Base-by-base conservation (phyloP, 306 rosid species). In the Spatholobus suberectus region DNA sequence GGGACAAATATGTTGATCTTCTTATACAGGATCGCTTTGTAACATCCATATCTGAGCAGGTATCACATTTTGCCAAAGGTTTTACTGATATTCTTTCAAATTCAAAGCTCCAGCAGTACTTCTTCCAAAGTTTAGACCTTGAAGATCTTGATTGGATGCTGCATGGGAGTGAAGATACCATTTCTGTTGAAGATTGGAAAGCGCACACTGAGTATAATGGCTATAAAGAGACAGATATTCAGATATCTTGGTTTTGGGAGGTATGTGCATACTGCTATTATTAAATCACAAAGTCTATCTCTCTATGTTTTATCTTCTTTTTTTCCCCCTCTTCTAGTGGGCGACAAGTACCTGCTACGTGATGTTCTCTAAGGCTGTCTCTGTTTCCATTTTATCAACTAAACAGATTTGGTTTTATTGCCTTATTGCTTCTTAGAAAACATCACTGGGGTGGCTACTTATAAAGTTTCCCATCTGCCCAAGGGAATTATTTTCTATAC, bases 91-190 rank as follows among this genome's bases (percentile, higher is more conserved):
- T 96, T 84, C 99, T 95, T 51, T 84, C 89, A 73, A 81, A 82
- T 73, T 32, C 90, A 41, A 73, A 70, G 70, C 67, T 29, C 26
- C 89, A 80, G 66, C 26, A 81, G 32, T 75, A 76, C 87, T 95
- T 93, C 86, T 93, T 96, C 82, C 82, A 32, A 85, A 78, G 90
- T 85, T 81, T 96, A 84, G 94, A 93, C 85, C 89, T 86, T 62
- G 93, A 93, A 84, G 99, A 96, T 92, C 91, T 96, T 86, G 98
- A 96, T 84, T 89, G 91, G 90, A 96, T 96, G 97, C 91, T 93
- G 37, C 86, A 86, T 69, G 99, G 99, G 86, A 88, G 96, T 83
- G 94, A 90, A 83, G 86, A 81, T 79, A 82, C 55, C 78, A 84
- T 96, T 79, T 86, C 90, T 55, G 85, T 96, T 84, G 96, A 87